Conservation (phyloP, 2,329 filamentous ascomycete species). For the Colletotrichum scovillei region DNA sequence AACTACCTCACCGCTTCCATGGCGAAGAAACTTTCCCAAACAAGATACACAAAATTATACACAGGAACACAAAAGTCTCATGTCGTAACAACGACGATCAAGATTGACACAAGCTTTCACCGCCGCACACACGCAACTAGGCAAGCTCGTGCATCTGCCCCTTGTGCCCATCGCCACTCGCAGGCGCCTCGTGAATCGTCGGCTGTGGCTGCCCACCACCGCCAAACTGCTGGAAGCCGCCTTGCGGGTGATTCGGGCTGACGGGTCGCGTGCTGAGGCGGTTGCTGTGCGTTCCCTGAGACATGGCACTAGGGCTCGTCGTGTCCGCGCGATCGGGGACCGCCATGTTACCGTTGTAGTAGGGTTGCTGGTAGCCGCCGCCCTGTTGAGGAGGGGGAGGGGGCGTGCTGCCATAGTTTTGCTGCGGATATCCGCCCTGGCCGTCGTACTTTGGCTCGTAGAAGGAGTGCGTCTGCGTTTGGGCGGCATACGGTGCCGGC, state of each 20-base stretch:
- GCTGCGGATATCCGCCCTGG: constrained; percentile 29
- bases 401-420: constrained; percentile 37
- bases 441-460: constrained; percentile 43
- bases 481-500: constrained; percentile 11
- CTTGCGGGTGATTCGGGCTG: constrained; percentile 37
- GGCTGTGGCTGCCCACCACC: constrained; percentile 36
- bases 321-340: constrained; percentile 33
- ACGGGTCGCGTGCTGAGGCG: constrained; percentile 29
- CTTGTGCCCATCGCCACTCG: constrained; percentile 48
- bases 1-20: neutral
- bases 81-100: neutral
- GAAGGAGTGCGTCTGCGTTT: constrained; percentile 34
- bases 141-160: constrained; percentile 56
- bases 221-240: constrained; percentile 34
- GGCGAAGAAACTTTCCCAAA: neutral
- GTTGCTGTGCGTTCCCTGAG: constrained; percentile 15
- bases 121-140: constrained; percentile 32
- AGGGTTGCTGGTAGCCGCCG: constrained; percentile 24
- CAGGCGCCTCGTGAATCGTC: constrained; percentile 52
- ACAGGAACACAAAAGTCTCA: neutral
- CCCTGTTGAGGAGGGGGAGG: constrained; percentile 24
- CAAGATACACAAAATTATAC: neutral
- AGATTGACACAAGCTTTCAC: neutral
- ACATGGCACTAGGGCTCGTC: constrained; percentile 32
- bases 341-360: constrained; percentile 33